Conservation (phyloP, 2,329 filamentous ascomycete genomes). For the Exophiala sp. region DNA sequence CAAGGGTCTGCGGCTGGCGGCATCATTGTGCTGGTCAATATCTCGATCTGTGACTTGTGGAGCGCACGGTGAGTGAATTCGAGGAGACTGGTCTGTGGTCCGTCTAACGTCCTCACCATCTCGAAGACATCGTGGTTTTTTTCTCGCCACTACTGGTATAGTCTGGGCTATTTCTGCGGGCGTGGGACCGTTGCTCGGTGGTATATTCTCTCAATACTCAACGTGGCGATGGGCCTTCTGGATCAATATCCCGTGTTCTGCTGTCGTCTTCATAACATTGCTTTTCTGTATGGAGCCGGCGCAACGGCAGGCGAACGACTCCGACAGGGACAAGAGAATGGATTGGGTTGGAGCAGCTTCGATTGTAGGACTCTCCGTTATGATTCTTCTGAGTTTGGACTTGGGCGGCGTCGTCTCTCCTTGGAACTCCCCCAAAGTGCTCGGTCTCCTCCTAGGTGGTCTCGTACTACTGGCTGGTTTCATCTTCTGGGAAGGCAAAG, state of each 20-base stretch:
- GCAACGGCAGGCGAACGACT: slow-evolving; percentile 48
- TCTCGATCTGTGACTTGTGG: slow-evolving; percentile 52
- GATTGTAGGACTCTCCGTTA: slow-evolving; percentile 73
- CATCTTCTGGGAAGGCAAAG: slow-evolving; percentile 66
- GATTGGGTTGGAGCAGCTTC: slow-evolving; percentile 57
- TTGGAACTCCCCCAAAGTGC: slow-evolving; percentile 69
- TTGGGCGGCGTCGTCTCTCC: slow-evolving; percentile 73
- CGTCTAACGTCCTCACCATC: no score
- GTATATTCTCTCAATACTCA: slow-evolving; percentile 39
- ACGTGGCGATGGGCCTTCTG: slow-evolving; percentile 53
- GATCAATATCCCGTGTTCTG: slow-evolving; percentile 53
- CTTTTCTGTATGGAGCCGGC: slow-evolving; percentile 50
- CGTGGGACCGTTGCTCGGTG: slow-evolving; percentile 52
- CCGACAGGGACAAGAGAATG: slow-evolving; percentile 37
- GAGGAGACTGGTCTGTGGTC: no score
- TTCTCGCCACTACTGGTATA: slow-evolving; percentile 33
- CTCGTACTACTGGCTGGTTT: slow-evolving; percentile 62
- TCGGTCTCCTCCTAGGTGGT: slow-evolving; percentile 75
- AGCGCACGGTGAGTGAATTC: slow-evolving; percentile 41
- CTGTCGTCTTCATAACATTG: slow-evolving; percentile 47
- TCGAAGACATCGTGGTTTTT: slow-evolving; percentile 1
- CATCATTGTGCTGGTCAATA: slow-evolving; percentile 42
- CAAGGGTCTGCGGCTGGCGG: slow-evolving; percentile 53
- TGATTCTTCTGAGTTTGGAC: slow-evolving; percentile 81
- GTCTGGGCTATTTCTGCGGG: slow-evolving; percentile 55